Conservation (phyloP, 306 rosid genomes). For the cucumber (Cucumis sativus) region DNA sequence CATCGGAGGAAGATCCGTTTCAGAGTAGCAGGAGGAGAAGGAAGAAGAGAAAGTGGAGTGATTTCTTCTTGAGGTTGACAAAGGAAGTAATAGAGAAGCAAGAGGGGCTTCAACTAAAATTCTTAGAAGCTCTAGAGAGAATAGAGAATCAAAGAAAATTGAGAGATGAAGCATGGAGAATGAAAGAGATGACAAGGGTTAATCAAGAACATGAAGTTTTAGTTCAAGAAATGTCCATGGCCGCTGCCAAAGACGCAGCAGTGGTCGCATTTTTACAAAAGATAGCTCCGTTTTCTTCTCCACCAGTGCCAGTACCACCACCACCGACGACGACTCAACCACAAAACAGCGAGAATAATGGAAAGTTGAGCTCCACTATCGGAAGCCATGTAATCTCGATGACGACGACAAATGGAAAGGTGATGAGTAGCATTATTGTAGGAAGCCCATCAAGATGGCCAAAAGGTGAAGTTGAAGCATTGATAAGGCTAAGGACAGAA, state of each 20-base stretch:
- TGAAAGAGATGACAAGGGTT: constrained; percentile 56
- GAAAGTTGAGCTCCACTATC: background rate
- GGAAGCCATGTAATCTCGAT: too few relatives aligned
- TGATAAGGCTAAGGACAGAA: constrained; percentile 48
- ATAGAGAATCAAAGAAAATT: constrained; percentile 49
- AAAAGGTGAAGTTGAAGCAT: constrained; percentile 52
- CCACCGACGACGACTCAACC: background rate
- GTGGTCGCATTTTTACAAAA: constrained; percentile 72
- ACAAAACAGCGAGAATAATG: background rate
- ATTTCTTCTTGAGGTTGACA: constrained; percentile 63
- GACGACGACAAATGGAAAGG: constrained; percentile 20
- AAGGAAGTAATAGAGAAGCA: constrained; percentile 71
- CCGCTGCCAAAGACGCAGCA: constrained; percentile 63
- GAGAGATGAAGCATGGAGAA: constrained; percentile 76
- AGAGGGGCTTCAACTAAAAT: constrained; percentile 62
- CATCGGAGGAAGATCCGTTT: constrained; percentile 38
- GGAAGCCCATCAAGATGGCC: constrained; percentile 90
- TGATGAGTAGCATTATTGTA: constrained; percentile 15
- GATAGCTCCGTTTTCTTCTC: constrained; percentile 26
- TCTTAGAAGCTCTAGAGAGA: constrained; percentile 68
- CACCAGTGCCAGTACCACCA: background rate
- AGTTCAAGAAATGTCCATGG: constrained; percentile 57
- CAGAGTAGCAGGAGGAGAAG: constrained; percentile 23
- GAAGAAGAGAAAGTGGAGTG: constrained; percentile 85
- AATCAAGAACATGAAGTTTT: constrained; percentile 56